A percentile compares a stretch with the other conserved stretches of the same genome.
Evolutionary conservation across 2,329 filamentous ascomycete species (phyloP).

Genomic region (Fusarium torreyae): DNA sequence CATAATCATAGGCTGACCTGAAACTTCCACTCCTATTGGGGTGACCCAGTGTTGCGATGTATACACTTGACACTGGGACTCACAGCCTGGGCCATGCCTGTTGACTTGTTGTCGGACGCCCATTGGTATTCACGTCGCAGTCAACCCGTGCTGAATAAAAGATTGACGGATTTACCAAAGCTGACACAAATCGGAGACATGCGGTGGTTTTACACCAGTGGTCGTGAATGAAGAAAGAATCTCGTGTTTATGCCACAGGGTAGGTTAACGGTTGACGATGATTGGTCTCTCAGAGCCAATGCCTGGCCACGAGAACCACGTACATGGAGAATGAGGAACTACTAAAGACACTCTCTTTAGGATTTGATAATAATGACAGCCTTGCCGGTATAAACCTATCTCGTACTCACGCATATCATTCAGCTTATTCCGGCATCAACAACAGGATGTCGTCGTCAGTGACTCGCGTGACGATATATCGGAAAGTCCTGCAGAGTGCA

Average conservation of each 20-base stretch:
- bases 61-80: neutral
- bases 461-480: no score
- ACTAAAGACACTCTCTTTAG: no score
- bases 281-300: no score
- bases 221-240: neutral
- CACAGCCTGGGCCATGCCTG: neutral
- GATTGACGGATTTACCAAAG: neutral
- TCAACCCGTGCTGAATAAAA: neutral
- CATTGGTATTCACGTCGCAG: neutral
- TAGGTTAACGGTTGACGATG: constrained; percentile 1
- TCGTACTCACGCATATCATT: no score
- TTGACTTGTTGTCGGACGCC: neutral
- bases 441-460: no score
- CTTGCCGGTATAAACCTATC: no score
- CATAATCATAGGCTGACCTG: neutral
- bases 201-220: neutral
- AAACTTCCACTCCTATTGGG: neutral
- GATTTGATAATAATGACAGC: no score
- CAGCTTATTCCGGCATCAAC: no score
- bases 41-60: neutral
- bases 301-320: no score
- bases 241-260: constrained; percentile 13
- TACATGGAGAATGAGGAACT: no score
- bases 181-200: constrained; percentile 7
- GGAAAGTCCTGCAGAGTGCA: no score